Evolutionary conservation across 768 basidiomycete species (phyloP).

Genomic region (Leucocoprinus birnbaumii): DNA sequence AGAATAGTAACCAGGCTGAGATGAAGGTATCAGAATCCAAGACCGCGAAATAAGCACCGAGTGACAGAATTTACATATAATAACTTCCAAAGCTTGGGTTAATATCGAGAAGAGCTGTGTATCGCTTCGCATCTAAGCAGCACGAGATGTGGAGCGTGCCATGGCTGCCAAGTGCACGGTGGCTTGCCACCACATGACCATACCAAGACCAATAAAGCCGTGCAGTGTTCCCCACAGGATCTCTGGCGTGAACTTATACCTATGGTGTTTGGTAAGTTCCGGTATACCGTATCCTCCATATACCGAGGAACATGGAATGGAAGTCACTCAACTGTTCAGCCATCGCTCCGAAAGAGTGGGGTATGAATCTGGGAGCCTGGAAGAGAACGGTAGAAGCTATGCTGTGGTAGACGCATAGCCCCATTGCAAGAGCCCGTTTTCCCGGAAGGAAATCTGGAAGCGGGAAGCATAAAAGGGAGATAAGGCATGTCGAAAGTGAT

Average conservation of each 20-base stretch:
- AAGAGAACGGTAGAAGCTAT: constrained; percentile 71
- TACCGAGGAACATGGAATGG: not conserved
- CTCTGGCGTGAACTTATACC: constrained; percentile 69
- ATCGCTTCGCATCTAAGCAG: not conserved
- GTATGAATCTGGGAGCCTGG: constrained; percentile 78
- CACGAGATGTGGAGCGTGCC: constrained; percentile 21
- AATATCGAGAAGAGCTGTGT: not conserved
- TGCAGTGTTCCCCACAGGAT: constrained; percentile 69
- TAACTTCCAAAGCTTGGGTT: too few species aligned
- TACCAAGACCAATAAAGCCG: constrained; percentile 65
- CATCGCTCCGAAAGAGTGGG: constrained; percentile 59
- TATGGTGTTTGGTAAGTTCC: constrained; percentile 19
- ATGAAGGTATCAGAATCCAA: too few species aligned
- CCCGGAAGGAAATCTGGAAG: constrained; percentile 85
- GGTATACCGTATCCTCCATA: not conserved
- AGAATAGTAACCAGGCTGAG: too few species aligned
- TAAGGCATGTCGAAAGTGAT: constrained; percentile 56
- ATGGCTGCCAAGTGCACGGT: constrained; percentile 54
- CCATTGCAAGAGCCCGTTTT: constrained; percentile 79
- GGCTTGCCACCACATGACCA: constrained; percentile 82
- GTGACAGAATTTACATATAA: too few species aligned
- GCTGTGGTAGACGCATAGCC: constrained; percentile 73
- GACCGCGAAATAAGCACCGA: too few species aligned
- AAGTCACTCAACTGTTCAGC: constrained; percentile 53
- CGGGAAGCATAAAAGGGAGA: constrained; percentile 58